Evolutionary conservation across 306 rosid species (phyloP), one percentile per base, ranked within the genome.

Genomic region (Lathyrus tuberosus): DNA sequence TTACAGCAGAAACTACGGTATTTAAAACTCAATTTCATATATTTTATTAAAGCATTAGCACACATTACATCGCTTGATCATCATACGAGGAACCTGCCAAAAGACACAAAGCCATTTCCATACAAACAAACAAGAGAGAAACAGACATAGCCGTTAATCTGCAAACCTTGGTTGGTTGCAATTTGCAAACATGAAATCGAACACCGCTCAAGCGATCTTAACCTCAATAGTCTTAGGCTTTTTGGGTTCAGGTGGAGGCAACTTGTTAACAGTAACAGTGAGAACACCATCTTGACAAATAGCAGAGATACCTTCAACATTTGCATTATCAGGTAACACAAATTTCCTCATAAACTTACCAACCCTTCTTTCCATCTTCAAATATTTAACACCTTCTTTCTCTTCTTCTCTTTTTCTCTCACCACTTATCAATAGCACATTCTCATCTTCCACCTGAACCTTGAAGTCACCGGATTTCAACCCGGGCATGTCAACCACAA

Each of bases 241-340:
- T 86, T 93, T 93, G 3, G 98, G 98, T 82, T 88, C 83, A 24
- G 98, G 97, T 2, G 98, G 98, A 1, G 96, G 97, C 74, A 90
- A 73, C 80, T 94, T 94, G 52, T 85, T 41, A 4, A 94, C 88
- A 0, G 90, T 83, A 2, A 94, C 98, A 35, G 81, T 88, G 5
- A 94, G 84, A 37, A 94, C 98, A 1, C 98, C 98, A 5, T 90
- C 97, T 41, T 85, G 95, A 53, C 91, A 88, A 4, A 80, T 72
- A 0, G 98, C 98, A 2, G 97, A 85, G 6, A 94, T 69, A 1
- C 87, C 71, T 0, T 94, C 88, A 0, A 63, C 70, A 14, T 94
- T 83, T 0, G 92, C 97, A 73, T 94, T 94, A 54, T 94, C 97
- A n/a, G 98, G 98, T 22, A 94, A 73, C 48, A 67, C 84, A 53